These are phyloP conservation scores for Camellia granthamiana DNA, from an alignment of 148 eudicot species.

Conservation along the genomic window DNA sequence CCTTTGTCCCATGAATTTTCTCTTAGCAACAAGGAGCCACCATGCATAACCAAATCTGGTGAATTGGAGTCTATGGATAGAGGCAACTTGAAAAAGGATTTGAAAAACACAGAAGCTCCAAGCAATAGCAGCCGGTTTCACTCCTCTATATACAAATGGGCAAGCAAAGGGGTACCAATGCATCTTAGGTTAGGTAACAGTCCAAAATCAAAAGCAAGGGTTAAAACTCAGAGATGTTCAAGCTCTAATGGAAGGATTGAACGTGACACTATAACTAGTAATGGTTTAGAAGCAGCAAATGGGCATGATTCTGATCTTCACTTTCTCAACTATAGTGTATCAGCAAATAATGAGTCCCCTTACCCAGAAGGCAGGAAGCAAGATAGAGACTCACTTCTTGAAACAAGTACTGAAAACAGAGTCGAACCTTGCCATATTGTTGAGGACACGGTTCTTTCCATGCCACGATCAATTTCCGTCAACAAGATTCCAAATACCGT, in stretches of 20 bases:
- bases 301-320: constrained; percentile 11
- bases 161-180: constrained; percentile 60
- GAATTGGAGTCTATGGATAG: constrained; percentile 23
- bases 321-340: constrained; percentile 14
- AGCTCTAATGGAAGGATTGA: constrained; percentile 21
- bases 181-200: constrained; percentile 36
- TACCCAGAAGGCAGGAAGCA: constrained; percentile 18
- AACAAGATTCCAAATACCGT: constrained; percentile 6
- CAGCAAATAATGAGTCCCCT: constrained; percentile 21
- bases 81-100: constrained; percentile 15
- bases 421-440: constrained; percentile 1
- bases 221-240: constrained; percentile 23
- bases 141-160: constrained; percentile 93
- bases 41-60: constrained; percentile 18
- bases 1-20: constrained; percentile 43
- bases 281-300: constrained; percentile 12
- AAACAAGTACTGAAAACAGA: constrained; percentile 11
- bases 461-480: constrained; percentile 9
- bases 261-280: constrained; percentile 14
- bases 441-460: constrained; percentile 16
- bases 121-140: constrained; percentile 50
- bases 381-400: not conserved
- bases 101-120: constrained; percentile 28
- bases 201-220: constrained; percentile 33
- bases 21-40: constrained; percentile 17